phyloP scores from a whole-genome alignment of 2,329 filamentous ascomycete species.

The Trichoderma semiorbis region DNA sequence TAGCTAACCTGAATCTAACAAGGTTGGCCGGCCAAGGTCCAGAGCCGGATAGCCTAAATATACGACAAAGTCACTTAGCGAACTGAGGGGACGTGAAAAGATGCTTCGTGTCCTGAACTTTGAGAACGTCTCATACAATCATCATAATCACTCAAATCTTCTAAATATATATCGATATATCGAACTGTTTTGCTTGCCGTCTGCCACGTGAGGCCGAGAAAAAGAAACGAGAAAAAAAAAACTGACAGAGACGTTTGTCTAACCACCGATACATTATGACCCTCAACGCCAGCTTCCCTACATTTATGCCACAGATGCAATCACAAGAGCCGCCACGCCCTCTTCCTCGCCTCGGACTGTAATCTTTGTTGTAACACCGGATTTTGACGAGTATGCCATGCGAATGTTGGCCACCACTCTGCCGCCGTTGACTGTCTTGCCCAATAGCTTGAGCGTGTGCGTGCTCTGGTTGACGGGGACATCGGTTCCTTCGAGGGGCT shows the following conservation, averaged over 20 bases:
- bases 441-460: slow-evolving; percentile 91
- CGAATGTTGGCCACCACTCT: slow-evolving; percentile 81
- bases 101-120: not conserved
- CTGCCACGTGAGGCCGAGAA: not conserved
- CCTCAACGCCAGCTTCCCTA: slow-evolving; percentile 35
- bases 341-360: slow-evolving; percentile 89
- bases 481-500: slow-evolving; percentile 91
- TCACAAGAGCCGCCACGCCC: slow-evolving; percentile 77
- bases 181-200: slow-evolving; percentile 5
- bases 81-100: not conserved
- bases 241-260: slow-evolving; percentile 23
- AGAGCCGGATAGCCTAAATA: not conserved
- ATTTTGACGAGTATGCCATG: slow-evolving; percentile 92
- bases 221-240: not conserved
- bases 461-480: slow-evolving; percentile 84
- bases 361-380: slow-evolving; percentile 94
- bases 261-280: slow-evolving; percentile 35
- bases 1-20: not conserved
- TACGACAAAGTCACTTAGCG: not conserved
- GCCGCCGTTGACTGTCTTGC: slow-evolving; percentile 89
- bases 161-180: not conserved
- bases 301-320: slow-evolving; percentile 75
- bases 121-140: not conserved
- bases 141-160: not conserved
- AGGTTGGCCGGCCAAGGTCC: not conserved